phyloP scores from a whole-genome alignment of 768 basidiomycete species.

The Nidula microcarpa region DNA sequence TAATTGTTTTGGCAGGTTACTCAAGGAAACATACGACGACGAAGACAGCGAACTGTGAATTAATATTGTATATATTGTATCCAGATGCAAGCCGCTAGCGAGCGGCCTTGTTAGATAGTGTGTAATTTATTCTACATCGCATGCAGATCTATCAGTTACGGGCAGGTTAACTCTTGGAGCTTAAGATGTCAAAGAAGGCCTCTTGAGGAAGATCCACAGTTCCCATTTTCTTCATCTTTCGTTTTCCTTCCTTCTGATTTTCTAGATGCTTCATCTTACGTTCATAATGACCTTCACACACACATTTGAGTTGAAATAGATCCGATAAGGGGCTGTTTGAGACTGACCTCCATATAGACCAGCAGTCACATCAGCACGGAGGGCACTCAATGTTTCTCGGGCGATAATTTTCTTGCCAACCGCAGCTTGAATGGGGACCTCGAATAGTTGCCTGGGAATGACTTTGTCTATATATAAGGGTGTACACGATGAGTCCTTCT shows the following conservation, averaged over 20 bases:
- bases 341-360: slow-evolving; percentile 81
- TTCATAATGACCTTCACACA: slow-evolving; percentile 71
- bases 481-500: too few species aligned
- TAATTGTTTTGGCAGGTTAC: slow-evolving; percentile 44
- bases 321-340: slow-evolving; percentile 5
- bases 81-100: slow-evolving; percentile 1
- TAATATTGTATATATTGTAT: slow-evolving; percentile 12
- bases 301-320: too few species aligned
- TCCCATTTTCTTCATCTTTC: slow-evolving; percentile 83
- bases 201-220: slow-evolving; percentile 90
- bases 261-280: slow-evolving; percentile 87
- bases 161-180: slow-evolving; percentile 39
- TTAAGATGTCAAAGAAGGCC: slow-evolving; percentile 90
- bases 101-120: background rate
- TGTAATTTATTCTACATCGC: background rate
- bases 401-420: slow-evolving; percentile 86
- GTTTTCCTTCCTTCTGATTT: slow-evolving; percentile 93
- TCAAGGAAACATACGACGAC: slow-evolving; percentile 95
- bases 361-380: slow-evolving; percentile 91
- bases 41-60: slow-evolving; percentile 81
- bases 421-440: slow-evolving; percentile 93
- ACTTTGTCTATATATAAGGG: slow-evolving; percentile 63
- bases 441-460: slow-evolving; percentile 89
- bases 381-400: slow-evolving; percentile 81
- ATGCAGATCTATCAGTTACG: background rate